phyloP scores from a whole-genome alignment of 495 filamentous ascomycete genomes.

The Penicillium crystallinum region DNA sequence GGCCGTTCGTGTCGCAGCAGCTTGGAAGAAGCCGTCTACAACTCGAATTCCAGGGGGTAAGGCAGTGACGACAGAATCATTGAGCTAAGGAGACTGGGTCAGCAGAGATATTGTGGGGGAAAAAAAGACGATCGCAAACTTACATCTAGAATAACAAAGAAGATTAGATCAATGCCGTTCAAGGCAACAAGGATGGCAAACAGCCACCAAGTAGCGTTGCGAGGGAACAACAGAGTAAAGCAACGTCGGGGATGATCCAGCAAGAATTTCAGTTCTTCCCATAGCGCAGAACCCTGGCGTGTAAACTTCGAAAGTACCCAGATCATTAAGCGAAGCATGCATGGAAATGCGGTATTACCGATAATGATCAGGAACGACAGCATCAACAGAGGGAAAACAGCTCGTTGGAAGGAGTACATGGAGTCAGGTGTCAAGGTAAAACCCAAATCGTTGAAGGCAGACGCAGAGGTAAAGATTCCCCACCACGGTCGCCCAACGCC shows the following conservation, averaged over 20 bases:
- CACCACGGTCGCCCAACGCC: conserved; percentile 76
- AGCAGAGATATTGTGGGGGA: conserved; percentile 1
- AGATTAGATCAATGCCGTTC: conserved; percentile 77
- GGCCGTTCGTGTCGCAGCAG: conserved; percentile 78
- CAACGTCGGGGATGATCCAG: conserved; percentile 92
- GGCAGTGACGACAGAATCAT: conserved; percentile 57
- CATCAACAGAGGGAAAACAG: conserved; percentile 67
- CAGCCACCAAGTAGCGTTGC: conserved; percentile 91
- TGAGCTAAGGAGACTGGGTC: conserved; percentile 47
- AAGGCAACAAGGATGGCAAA: conserved; percentile 78
- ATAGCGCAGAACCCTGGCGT: conserved; percentile 58
- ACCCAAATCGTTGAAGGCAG: conserved; percentile 84
- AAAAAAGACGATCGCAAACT: conserved; percentile 25
- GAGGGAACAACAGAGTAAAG: conserved; percentile 89
- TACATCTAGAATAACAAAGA: conserved; percentile 87
- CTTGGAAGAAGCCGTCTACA: conserved; percentile 83
- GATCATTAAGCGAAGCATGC: conserved; percentile 86
- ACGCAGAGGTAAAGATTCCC: conserved; percentile 80
- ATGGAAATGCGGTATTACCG: conserved; percentile 91
- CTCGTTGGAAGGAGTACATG: conserved; percentile 78
- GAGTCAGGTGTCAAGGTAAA: conserved; percentile 88
- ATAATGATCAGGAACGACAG: conserved; percentile 80
- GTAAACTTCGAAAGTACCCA: conserved; percentile 63
- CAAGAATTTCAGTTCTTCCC: conserved; percentile 85
- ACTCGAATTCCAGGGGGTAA: conserved; percentile 64